Percentiles rank a stretch among this genome's conserved stretches.
Evolutionary conservation across 176 grass and related monocot genomes (phyloP).

Genomic region (Triticum aestivum): IWGSC_CS_RefSeq_v2.1 NC_057800.1:77853833-77854332

Average conservation of each 20-base stretch:
- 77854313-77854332: slow-evolving; percentile 19
- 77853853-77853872: slow-evolving; percentile 97
- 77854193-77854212: neutral
- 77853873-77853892: slow-evolving; percentile 90
- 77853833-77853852: slow-evolving; percentile 51
- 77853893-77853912: slow-evolving; percentile 56
- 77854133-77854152: slow-evolving; percentile 57
- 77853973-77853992: neutral
- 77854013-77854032: slow-evolving; percentile 47
- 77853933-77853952: neutral
- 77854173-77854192: slow-evolving; percentile 12
- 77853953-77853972: neutral
- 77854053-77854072: slow-evolving; percentile 75
- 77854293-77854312: neutral
- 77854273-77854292: neutral
- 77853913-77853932: neutral
- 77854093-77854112: slow-evolving; percentile 95
- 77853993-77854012: slow-evolving; percentile 68
- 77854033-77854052: slow-evolving; percentile 60
- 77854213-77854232: neutral
- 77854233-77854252: neutral
- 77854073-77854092: slow-evolving; percentile 47
- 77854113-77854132: slow-evolving; percentile 78
- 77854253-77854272: neutral
- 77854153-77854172: slow-evolving; percentile 65